Conservation (phyloP, 345 rosid species). For the Citrus trifoliata region DNA sequence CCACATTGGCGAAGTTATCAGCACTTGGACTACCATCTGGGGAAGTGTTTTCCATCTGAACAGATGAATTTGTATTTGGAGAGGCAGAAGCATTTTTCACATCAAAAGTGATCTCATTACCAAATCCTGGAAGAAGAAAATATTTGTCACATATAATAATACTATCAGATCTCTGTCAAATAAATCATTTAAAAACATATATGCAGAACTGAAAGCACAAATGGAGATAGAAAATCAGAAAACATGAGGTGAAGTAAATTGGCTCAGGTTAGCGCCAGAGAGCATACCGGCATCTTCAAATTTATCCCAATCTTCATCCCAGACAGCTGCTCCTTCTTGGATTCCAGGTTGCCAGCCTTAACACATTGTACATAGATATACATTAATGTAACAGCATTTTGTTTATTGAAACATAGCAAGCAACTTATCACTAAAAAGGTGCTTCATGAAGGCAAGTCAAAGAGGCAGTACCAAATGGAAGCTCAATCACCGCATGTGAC, state of each 20-base stretch:
- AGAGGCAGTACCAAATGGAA: constrained; percentile 68
- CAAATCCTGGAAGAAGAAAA: constrained; percentile 61
- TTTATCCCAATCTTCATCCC: constrained; percentile 99
- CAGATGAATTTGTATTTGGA: constrained; percentile 36
- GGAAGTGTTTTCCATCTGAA: constrained; percentile 46
- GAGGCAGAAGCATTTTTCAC: constrained; percentile 27
- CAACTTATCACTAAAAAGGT: background rate
- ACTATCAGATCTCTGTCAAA: constrained; percentile 11
- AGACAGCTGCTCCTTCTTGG: constrained; percentile 75
- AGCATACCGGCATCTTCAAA: constrained; percentile 89
- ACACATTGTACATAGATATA: constrained; percentile 20
- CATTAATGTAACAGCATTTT: background rate
- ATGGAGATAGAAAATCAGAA: constrained; percentile 1
- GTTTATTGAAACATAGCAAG: background rate
- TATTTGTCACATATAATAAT: constrained; percentile 8
- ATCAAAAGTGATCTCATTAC: constrained; percentile 70
- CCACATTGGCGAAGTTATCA: constrained; percentile 46
- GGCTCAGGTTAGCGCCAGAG: background rate
- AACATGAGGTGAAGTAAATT: background rate
- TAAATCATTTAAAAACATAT: background rate
- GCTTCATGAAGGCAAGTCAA: background rate
- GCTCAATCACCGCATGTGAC: constrained; percentile 74
- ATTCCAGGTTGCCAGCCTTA: constrained; percentile 99
- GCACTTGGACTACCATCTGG: constrained; percentile 50
- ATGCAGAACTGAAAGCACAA: constrained; percentile 1